Evolutionary conservation across 306 rosid species (phyloP).

Genomic region (Trifolium dubium): DNA sequence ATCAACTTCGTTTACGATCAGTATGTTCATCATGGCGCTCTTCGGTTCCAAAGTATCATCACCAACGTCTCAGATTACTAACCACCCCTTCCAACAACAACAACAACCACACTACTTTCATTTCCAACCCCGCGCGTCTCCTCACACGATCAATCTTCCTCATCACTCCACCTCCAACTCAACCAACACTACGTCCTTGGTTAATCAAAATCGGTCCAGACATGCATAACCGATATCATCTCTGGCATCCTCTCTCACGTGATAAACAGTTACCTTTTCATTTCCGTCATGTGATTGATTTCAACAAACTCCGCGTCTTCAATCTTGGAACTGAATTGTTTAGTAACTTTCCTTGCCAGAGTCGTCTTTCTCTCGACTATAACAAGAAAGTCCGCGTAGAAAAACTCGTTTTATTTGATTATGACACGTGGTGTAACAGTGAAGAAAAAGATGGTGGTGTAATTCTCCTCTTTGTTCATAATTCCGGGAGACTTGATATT

Average conservation of each 20-base stretch:
- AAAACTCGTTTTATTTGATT: conserved; percentile 49
- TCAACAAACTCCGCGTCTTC: conserved; percentile 34
- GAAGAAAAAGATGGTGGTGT: not conserved
- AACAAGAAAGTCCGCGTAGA: conserved; percentile 53
- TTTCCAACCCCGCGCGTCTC: too few relatives aligned
- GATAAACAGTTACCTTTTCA: conserved; percentile 19
- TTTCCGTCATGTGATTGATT: conserved; percentile 52
- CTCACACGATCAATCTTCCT: too few relatives aligned
- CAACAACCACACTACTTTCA: too few relatives aligned
- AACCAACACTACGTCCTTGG: conserved; percentile 21
- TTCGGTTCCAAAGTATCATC: too few relatives aligned
- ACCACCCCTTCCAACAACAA: too few relatives aligned
- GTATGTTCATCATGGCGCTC: too few relatives aligned
- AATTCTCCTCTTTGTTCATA: conserved; percentile 67
- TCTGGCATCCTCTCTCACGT: conserved; percentile 31
- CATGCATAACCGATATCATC: not conserved
- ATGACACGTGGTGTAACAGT: not conserved
- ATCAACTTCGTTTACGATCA: too few relatives aligned
- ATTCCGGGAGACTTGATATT: conserved; percentile 74
- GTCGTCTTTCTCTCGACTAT: not conserved
- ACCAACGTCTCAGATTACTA: too few relatives aligned
- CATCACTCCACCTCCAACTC: conserved; percentile 8
- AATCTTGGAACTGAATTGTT: conserved; percentile 65
- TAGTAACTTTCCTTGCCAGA: not conserved
- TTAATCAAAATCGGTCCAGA: conserved; percentile 31